Base-by-base conservation (phyloP, 2,329 filamentous ascomycete genomes). In the Clarireedia homoeocarpa region DNA sequence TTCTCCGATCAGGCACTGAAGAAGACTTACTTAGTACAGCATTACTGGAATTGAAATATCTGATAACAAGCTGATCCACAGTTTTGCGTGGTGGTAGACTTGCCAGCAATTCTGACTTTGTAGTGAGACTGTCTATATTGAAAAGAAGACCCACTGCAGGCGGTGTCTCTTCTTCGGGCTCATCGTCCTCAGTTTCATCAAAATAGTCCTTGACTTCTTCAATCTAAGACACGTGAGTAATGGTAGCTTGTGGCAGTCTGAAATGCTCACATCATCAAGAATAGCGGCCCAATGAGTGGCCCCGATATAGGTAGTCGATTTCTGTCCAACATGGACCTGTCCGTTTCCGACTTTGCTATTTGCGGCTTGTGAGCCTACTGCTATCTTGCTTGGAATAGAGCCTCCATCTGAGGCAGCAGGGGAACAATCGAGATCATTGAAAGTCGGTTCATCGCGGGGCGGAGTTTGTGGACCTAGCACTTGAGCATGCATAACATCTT, bases 211-310 rank as follows among this genome's bases (percentile, higher is more conserved):
- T 81, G 7, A 83, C 70, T 55, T 83, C 79, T 63, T 83, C 78
- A 48, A 83, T 82, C 78, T 83, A 62, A 10, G n/a, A 40, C 38
- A 36, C 48, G 39, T 61, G 15, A 61, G 51, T 46, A n/a, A 34
- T 30, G 44, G 6, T 48, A 49, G 26, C 3, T 7, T 34, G 5
- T 23, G 23, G 34, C 17, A 38, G 14, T 15, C 4, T 10, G 26
- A 17, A n/a, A 20, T 42, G 44, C 75, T 73, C 62, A 82, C 80
- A 71, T 83, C 78, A 63, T 83, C 77, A 10, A 83, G 68, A 67
- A 83, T 81, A 2, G 80, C 80, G 71, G 82, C 77, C 61, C 79
- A 82, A 58, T 83, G 80, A 46, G 80, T 83, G 4, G 79, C 79
- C 1, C 81, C 80, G 4, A 83, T 75, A 60, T 81, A 83, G 4